These are phyloP conservation scores for Phoma sp. DNA, from an alignment of 2,329 filamentous ascomycete genomes.

Conservation along the genomic window DNA sequence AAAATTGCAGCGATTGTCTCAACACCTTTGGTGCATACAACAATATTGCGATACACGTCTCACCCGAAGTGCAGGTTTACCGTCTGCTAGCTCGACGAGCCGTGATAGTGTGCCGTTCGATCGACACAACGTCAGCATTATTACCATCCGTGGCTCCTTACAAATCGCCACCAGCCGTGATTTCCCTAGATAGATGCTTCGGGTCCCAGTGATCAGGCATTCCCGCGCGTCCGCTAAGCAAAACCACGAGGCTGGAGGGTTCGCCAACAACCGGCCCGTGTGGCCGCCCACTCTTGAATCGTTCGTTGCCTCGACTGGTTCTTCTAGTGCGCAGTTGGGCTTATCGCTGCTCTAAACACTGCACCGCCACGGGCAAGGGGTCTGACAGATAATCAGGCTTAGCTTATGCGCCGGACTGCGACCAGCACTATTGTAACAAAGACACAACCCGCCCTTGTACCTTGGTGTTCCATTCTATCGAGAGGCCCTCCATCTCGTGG, in stretches of 20 bases:
- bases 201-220: not conserved
- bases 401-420: not conserved
- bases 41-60: constrained; percentile 3
- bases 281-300: not conserved
- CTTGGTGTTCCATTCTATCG: constrained; percentile 15
- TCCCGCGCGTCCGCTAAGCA: not conserved
- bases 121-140: not conserved
- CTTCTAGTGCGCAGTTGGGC: not conserved
- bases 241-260: constrained; percentile 6
- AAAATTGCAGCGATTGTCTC: constrained; percentile 10
- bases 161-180: not conserved
- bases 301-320: constrained; percentile 9
- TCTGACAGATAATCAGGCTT: not conserved
- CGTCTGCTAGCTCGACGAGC: not conserved
- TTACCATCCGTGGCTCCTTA: not conserved
- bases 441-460: constrained; percentile 4
- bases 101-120: not conserved
- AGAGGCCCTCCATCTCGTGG: constrained; percentile 6
- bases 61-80: not conserved
- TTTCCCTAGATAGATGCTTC: not conserved
- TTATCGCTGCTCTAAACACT: constrained; percentile 8
- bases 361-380: constrained; percentile 17
- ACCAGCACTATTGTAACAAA: constrained; percentile 7
- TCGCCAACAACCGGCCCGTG: constrained; percentile 1
- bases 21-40: constrained; percentile 7